Percentiles rank a stretch among this genome's conserved stretches.
Conservation (phyloP, 148 eudicot genomes). For the Beta vulgaris region DNA sequence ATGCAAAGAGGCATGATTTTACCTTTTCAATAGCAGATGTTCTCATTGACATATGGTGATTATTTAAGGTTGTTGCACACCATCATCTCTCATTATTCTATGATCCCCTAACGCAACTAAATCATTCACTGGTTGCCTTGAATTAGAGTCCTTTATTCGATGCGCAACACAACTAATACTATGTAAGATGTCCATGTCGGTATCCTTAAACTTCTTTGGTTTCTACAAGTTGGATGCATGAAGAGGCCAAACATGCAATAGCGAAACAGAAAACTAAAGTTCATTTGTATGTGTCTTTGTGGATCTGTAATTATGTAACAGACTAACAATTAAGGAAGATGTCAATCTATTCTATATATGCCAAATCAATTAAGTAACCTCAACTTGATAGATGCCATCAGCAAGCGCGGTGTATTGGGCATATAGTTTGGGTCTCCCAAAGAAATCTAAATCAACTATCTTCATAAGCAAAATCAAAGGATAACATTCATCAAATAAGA, state of each 20-base stretch:
- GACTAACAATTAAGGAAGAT: too few species aligned
- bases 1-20: background rate
- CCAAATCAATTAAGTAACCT: too few species aligned
- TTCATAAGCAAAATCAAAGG: background rate
- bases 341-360: background rate
- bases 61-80: slow-evolving; percentile 21
- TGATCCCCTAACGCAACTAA: slow-evolving; percentile 26
- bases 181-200: too few species aligned
- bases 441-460: background rate
- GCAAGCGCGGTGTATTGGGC: too few species aligned
- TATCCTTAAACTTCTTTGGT: background rate
- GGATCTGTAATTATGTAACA: too few species aligned
- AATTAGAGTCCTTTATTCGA: slow-evolving; percentile 31
- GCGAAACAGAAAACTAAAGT: background rate
- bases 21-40: slow-evolving; percentile 44
- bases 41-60: slow-evolving; percentile 32
- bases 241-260: background rate
- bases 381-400: too few species aligned
- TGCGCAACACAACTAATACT: slow-evolving; percentile 1
- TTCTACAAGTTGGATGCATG: background rate
- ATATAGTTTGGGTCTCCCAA: background rate
- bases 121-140: slow-evolving; percentile 29
- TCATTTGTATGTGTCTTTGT: background rate
- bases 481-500: background rate
- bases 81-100: slow-evolving; percentile 18